Percentiles rank a stretch among this genome's conserved stretches.
These are phyloP conservation scores for Seiridium unicorne DNA, from an alignment of 2,329 filamentous ascomycete genomes.

Conservation along the genomic window DNA sequence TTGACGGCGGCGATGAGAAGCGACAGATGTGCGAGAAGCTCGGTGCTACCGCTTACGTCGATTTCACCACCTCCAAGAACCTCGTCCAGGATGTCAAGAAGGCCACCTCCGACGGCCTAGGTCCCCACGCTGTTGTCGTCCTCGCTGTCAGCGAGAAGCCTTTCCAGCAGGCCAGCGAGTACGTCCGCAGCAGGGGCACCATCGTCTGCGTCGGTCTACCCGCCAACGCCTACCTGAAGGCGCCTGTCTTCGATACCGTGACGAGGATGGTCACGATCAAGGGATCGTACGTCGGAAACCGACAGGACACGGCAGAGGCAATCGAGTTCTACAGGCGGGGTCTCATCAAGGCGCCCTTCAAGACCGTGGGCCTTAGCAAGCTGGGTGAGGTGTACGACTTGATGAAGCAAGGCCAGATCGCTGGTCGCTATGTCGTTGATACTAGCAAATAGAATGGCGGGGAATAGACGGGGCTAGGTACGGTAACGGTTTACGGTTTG, in stretches of 20 bases:
- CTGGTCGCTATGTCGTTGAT: conserved; percentile 78
- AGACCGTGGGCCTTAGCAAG: conserved; percentile 78
- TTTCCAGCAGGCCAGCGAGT: conserved; percentile 90
- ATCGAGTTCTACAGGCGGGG: conserved; percentile 86
- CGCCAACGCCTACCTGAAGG: conserved; percentile 73
- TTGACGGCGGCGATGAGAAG: conserved; percentile 85
- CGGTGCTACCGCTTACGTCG: conserved; percentile 72
- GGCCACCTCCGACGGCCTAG: conserved; percentile 75
- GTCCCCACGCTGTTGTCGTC: conserved; percentile 83
- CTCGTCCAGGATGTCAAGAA: conserved; percentile 82
- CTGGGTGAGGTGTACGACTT: conserved; percentile 77
- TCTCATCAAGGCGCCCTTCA: conserved; percentile 83
- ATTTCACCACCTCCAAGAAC: conserved; percentile 75
- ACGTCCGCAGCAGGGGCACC: conserved; percentile 78
- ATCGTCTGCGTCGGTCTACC: conserved; percentile 91
- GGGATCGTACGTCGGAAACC: conserved; percentile 91
- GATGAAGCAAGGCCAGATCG: conserved; percentile 69
- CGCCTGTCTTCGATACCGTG: conserved; percentile 87
- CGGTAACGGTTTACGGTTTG: background rate
- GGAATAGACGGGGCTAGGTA: too few species aligned
- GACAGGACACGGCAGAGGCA: conserved; percentile 83
- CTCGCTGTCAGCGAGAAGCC: conserved; percentile 87
- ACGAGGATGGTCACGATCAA: conserved; percentile 89
- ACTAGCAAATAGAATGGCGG: conserved; percentile 54
- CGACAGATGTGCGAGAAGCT: conserved; percentile 65